phyloP scores from a whole-genome alignment of 331 rosid genomes.

The Pyracantha coccinea region DNA sequence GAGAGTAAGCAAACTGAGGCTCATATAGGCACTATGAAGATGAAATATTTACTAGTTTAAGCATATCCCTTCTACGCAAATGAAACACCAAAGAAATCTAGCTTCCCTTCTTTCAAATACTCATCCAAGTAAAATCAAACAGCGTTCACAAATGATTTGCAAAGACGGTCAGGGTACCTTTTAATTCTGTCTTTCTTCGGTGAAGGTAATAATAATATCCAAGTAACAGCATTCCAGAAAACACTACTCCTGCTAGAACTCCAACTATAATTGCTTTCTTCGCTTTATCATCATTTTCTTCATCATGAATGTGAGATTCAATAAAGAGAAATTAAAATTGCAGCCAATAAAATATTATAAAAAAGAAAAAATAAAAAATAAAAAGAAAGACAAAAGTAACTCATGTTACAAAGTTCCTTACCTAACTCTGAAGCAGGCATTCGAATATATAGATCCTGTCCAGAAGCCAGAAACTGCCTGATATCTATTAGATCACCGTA shows the following conservation, averaged over 20 bases:
- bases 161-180: conserved; percentile 10
- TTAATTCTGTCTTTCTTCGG: conserved; percentile 6
- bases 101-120: background rate
- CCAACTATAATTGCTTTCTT: conserved; percentile 4
- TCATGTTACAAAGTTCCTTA: background rate
- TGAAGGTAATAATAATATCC: conserved; percentile 3
- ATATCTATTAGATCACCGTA: conserved; percentile 50
- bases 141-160: no score
- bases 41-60: no score
- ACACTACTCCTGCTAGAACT: background rate
- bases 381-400: background rate
- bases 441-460: conserved; percentile 44
- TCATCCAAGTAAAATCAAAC: background rate
- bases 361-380: no score
- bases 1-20: no score
- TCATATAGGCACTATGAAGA: no score
- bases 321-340: no score
- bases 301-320: background rate
- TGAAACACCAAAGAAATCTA: background rate
- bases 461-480: conserved; percentile 26
- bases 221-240: conserved; percentile 12
- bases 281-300: conserved; percentile 1
- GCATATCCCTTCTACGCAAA: no score
- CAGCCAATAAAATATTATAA: no score
- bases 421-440: conserved; percentile 51